A percentile compares a stretch with the other conserved stretches of the same genome.
phyloP scores from a whole-genome alignment of 73 alveolate species.

The Durusdinium trenchii region DNA sequence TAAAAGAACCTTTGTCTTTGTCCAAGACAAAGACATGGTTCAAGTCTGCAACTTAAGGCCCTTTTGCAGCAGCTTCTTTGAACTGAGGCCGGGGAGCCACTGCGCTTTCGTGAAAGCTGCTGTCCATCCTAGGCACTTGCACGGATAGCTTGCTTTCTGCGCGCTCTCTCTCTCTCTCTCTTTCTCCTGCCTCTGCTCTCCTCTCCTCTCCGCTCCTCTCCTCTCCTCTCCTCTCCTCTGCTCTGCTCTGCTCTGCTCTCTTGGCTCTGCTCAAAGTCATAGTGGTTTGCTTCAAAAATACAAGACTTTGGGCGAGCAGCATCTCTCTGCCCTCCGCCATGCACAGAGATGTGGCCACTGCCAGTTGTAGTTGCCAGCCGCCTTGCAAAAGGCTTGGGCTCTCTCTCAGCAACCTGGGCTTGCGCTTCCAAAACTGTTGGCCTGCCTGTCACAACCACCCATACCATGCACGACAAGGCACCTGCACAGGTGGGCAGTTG shows the following conservation, averaged over 20 bases:
- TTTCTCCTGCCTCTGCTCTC: too few species aligned
- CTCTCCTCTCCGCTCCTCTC: too few species aligned
- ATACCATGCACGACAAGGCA: not conserved
- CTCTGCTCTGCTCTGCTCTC: too few species aligned
- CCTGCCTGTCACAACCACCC: not conserved
- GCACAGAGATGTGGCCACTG: slow-evolving; percentile 69
- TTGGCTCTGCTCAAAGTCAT: too few species aligned
- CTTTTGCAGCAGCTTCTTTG: not conserved
- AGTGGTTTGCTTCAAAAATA: too few species aligned
- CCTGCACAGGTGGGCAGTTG: slow-evolving; percentile 57
- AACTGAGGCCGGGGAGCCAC: not conserved
- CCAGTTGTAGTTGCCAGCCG: slow-evolving; percentile 94
- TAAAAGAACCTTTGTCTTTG: too few species aligned
- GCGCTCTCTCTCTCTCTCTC: too few species aligned
- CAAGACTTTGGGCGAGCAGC: too few species aligned
- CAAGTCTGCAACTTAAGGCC: not conserved
- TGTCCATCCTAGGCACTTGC: slow-evolving; percentile 48
- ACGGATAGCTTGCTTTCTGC: too few species aligned
- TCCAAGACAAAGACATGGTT: too few species aligned
- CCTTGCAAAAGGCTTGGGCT: slow-evolving; percentile 53
- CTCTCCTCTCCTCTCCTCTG: too few species aligned
- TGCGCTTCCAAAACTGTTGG: not conserved
- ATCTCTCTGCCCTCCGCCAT: slow-evolving; percentile 68
- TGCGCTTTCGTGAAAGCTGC: slow-evolving; percentile 14
- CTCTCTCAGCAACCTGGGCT: slow-evolving; percentile 19